Conservation (phyloP, 768 basidiomycete species). For the Rhodotorula graminis region DNA sequence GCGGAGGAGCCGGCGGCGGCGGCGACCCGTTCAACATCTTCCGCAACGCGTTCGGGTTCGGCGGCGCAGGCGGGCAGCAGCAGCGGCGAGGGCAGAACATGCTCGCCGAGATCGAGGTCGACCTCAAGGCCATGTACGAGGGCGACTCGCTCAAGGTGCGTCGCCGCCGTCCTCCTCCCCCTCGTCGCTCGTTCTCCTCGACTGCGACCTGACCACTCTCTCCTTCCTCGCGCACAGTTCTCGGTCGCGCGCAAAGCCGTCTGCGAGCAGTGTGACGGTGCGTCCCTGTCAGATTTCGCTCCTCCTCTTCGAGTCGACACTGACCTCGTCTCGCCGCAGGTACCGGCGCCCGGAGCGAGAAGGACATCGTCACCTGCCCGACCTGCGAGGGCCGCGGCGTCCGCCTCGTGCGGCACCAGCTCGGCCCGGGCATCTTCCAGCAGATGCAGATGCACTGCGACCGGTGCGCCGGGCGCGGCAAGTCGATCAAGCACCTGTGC, state of each 20-base stretch:
- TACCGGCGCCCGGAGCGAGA: slow-evolving; percentile 81
- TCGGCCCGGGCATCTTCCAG: slow-evolving; percentile 48
- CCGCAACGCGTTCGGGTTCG: slow-evolving; percentile 67
- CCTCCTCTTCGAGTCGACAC: too few species aligned
- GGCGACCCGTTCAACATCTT: slow-evolving; percentile 92
- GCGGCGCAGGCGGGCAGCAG: slow-evolving; percentile 37
- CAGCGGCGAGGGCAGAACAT: slow-evolving; percentile 48
- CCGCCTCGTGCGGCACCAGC: slow-evolving; percentile 80
- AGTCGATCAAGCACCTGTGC: slow-evolving; percentile 69
- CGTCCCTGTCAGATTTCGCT: background rate
- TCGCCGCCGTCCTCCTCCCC: background rate
- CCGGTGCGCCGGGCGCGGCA: slow-evolving; percentile 65
- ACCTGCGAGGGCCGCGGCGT: slow-evolving; percentile 80
- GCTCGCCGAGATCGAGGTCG: slow-evolving; percentile 46
- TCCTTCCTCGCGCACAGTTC: slow-evolving; percentile 56
- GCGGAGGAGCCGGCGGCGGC: slow-evolving; percentile 57
- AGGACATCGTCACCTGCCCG: slow-evolving; percentile 57
- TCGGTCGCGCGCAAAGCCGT: slow-evolving; percentile 85
- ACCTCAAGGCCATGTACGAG: slow-evolving; percentile 58
- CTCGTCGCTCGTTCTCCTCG: too few species aligned
- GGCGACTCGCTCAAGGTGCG: slow-evolving; percentile 78
- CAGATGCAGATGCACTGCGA: slow-evolving; percentile 49
- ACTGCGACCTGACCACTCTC: background rate
- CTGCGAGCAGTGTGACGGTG: slow-evolving; percentile 85
- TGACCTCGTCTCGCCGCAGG: slow-evolving; percentile 49